phyloP scores from a whole-genome alignment of 139 green algal species.

The Deuterostichococcus epilithicus region DNA sequence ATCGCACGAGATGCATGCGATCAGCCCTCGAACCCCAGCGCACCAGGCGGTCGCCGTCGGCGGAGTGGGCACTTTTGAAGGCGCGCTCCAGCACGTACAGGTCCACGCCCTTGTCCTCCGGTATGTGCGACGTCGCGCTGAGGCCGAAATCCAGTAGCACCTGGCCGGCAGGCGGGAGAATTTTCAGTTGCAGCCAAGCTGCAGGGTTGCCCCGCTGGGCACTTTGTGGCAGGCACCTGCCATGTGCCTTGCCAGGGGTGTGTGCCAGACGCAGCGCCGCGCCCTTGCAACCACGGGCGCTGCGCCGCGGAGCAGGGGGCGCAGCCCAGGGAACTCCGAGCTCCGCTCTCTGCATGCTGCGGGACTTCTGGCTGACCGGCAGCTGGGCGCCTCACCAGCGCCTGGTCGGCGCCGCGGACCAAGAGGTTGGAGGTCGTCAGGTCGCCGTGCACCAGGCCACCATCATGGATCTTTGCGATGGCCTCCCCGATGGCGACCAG shows the following conservation, averaged over 20 bases:
- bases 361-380: background rate
- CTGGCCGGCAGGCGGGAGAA: constrained; percentile 8
- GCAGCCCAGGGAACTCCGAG: background rate
- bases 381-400: constrained; percentile 25
- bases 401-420: constrained; percentile 35
- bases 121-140: constrained; percentile 57
- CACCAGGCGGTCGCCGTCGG: constrained; percentile 25
- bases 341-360: background rate
- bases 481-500: constrained; percentile 52
- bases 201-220: too few relatives aligned
- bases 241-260: too few relatives aligned
- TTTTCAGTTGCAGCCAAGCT: background rate
- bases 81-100: constrained; percentile 88
- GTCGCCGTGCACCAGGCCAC: constrained; percentile 84
- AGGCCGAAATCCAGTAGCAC: constrained; percentile 91
- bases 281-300: background rate
- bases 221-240: too few relatives aligned
- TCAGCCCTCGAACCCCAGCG: background rate
- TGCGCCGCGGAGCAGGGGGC: background rate
- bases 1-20: background rate
- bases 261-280: background rate
- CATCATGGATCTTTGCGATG: constrained; percentile 84
- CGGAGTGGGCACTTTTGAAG: constrained; percentile 66
- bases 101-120: constrained; percentile 84
- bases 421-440: constrained; percentile 90